These are phyloP conservation scores for Pezicula radicicola DNA, from an alignment of 2,329 filamentous ascomycete genomes.

Conservation along the genomic window DNA sequence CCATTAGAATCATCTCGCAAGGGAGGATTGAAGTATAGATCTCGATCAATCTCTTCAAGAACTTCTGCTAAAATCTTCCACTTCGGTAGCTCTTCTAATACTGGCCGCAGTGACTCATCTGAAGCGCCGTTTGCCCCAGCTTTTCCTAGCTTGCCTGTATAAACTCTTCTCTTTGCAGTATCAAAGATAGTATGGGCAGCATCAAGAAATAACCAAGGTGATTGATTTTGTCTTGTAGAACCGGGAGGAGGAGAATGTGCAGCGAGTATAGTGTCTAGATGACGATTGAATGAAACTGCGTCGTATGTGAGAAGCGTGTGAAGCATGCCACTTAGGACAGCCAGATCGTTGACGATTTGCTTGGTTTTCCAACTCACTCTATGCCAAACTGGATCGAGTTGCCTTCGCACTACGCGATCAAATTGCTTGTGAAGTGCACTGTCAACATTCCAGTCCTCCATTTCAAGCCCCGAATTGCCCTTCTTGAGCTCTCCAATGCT, in stretches of 20 bases:
- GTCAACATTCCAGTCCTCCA: slow-evolving; percentile 96
- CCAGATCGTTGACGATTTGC: slow-evolving; percentile 88
- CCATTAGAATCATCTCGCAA: slow-evolving; percentile 81
- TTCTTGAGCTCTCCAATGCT: slow-evolving; percentile 94
- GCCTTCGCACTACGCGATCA: slow-evolving; percentile 80
- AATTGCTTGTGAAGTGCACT: slow-evolving; percentile 92
- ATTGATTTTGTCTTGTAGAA: slow-evolving; percentile 83
- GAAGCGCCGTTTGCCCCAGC: slow-evolving; percentile 31
- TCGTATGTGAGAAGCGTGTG: slow-evolving; percentile 83
- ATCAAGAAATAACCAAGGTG: slow-evolving; percentile 94
- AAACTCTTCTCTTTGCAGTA: slow-evolving; percentile 83
- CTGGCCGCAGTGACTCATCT: slow-evolving; percentile 58
- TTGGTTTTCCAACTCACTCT: slow-evolving; percentile 91
- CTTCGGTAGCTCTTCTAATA: slow-evolving; percentile 92
- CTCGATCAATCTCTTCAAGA: slow-evolving; percentile 87
- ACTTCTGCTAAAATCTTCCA: slow-evolving; percentile 89
- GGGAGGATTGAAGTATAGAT: slow-evolving; percentile 78
- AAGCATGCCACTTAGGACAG: slow-evolving; percentile 77
- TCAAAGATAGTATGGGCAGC: slow-evolving; percentile 93
- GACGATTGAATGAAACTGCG: slow-evolving; percentile 85
- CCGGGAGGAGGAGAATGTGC: slow-evolving; percentile 86
- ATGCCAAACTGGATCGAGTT: slow-evolving; percentile 96
- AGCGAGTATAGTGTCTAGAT: slow-evolving; percentile 90
- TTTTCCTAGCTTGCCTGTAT: slow-evolving; percentile 55
- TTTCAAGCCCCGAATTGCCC: slow-evolving; percentile 82